Base-by-base conservation (phyloP, 1,284 basidiomycete species). In the Lentinula novae-zelandiae region DNA sequence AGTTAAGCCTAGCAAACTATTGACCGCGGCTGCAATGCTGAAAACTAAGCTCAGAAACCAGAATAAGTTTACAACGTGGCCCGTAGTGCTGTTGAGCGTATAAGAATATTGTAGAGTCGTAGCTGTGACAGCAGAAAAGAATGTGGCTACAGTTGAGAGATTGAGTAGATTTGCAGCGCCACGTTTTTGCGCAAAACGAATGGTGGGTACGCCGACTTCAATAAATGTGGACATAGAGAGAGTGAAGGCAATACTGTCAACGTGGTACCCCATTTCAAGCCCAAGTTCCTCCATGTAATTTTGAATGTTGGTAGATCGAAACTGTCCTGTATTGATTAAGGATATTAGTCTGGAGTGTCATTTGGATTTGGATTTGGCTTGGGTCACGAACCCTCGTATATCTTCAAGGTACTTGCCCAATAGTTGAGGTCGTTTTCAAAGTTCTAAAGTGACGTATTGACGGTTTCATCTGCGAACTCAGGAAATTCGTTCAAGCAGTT, bases 1-100 rank as follows among this genome's bases (percentile, higher is more conserved):
- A 0, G 86, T 88, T 49, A 90, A 71, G 54, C 86, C 87, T 8
- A 90, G 75, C 17, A 89, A 73, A 71, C 85, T 86, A 71, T 90
- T 90, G 46, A 90, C 87, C 17, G 88, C 87, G 10, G 87, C 86
- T 20, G 82, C 87, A 60, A 90, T 89, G 63, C 85, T 88, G 73
- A 91, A 90, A 2, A 91, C 87, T 59, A 91, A 71, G 2, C 86
- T 88, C 1, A 82, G 79, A 65, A 90, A 89, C 88, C 88, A 90
- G 66, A 90, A 85, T 27, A 75, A 78, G 68, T 90, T 90, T 50
- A 90, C 88, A 3, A 80, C 77, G 63, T 82, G 76, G 1, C 78
- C 71, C 8, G 72, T 52, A 0, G 61, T 51, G 0, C 13, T 63
- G 0, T 63, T 58, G 8, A 82, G 66, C 12, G 76, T 72, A 66